Conservation (phyloP, 306 rosid genomes). For the Citrullus mucosospermus region DNA sequence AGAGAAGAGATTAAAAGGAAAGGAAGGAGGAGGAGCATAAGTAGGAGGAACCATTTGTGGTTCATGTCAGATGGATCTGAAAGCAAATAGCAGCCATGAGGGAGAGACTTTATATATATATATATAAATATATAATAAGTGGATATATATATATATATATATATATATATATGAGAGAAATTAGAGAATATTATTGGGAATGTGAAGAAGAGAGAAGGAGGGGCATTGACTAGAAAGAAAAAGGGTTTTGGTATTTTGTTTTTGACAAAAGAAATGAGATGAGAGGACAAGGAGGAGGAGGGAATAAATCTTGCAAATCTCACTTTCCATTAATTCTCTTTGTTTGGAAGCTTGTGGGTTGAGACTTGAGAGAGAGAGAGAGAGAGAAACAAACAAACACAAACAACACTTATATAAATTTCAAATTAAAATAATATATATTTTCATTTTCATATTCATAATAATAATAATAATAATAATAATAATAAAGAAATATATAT, state of each 20-base stretch:
- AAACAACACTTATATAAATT: background rate
- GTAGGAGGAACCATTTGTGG: background rate
- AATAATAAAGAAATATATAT: too few relatives aligned
- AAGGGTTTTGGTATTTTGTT: background rate
- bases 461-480: background rate
- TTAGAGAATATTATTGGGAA: background rate
- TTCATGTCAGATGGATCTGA: background rate
- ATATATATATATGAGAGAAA: background rate
- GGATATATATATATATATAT: too few relatives aligned
- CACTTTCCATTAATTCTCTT: conserved; percentile 82
- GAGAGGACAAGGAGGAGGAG: conserved; percentile 13
- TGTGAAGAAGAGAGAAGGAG: background rate
- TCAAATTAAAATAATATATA: background rate
- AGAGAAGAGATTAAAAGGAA: background rate
- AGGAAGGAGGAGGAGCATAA: background rate
- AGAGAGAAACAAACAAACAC: background rate
- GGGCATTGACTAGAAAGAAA: too few relatives aligned
- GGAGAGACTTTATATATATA: background rate
- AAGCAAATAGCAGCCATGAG: background rate
- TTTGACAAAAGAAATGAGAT: conserved; percentile 2
- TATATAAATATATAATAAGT: background rate
- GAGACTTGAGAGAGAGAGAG: background rate
- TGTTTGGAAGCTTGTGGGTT: conserved; percentile 88
- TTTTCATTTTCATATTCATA: background rate
- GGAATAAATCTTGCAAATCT: conserved; percentile 57